Evolutionary conservation across 2,329 filamentous ascomycete species (phyloP).

Genomic region (Hymenoscyphus infarciens): DNA sequence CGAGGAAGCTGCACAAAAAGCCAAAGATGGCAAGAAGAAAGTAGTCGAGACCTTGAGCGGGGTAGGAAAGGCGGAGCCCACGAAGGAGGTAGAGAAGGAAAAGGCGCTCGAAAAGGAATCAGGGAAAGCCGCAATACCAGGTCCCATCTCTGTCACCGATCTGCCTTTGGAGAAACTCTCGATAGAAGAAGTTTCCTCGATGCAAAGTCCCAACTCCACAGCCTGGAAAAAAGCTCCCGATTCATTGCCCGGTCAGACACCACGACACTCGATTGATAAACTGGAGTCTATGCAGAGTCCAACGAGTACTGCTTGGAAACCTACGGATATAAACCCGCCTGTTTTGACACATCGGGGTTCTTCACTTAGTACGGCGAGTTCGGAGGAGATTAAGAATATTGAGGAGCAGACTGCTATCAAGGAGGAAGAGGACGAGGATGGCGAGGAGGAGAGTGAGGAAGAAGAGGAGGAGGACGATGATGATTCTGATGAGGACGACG

Average conservation of each 20-base stretch:
- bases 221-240: conserved; percentile 22
- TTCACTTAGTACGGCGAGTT: conserved; percentile 21
- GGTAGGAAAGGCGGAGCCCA: conserved; percentile 17
- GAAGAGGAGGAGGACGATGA: conserved; percentile 34
- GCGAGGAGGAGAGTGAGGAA: conserved; percentile 29
- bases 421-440: conserved; percentile 30
- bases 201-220: conserved; percentile 33
- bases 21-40: conserved; percentile 53
- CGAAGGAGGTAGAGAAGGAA: conserved; percentile 15
- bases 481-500: conserved; percentile 16
- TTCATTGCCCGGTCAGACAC: conserved; percentile 1
- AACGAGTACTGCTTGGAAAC: conserved; percentile 33
- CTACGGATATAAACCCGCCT: conserved; percentile 21
- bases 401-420: conserved; percentile 30
- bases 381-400: conserved; percentile 31
- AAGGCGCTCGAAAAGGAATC: conserved; percentile 6
- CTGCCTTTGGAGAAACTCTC: conserved; percentile 11
- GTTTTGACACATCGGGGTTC: conserved; percentile 27
- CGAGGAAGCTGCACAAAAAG: conserved; percentile 63
- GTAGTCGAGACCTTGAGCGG: conserved; percentile 19
- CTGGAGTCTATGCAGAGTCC: conserved; percentile 28
- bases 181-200: conserved; percentile 16
- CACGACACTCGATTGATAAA: conserved; percentile 15
- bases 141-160: conserved; percentile 15
- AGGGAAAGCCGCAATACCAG: conserved; percentile 16